These are phyloP conservation scores for Blastobotrys persicus DNA, from an alignment of 1,139 yeast genomes.

Conservation along the genomic window DNA sequence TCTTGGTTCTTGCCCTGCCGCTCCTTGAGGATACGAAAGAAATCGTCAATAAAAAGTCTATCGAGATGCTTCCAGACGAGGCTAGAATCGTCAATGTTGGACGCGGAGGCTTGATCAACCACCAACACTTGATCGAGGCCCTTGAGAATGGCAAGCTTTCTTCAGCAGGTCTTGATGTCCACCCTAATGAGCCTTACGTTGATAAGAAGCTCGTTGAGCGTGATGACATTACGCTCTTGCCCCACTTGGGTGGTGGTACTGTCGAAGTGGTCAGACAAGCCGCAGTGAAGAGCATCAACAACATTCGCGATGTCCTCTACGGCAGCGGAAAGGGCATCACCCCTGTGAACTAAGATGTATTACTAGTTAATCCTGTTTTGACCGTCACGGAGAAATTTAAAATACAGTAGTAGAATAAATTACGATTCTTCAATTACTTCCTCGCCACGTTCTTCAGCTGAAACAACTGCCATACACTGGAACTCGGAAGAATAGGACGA, in stretches of 20 bases:
- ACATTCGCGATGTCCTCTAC: constrained; percentile 35
- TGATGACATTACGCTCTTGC: constrained; percentile 69
- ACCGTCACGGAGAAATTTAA: too few relatives aligned
- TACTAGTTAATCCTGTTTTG: not conserved
- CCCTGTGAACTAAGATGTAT: not conserved
- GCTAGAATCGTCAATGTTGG: constrained; percentile 75
- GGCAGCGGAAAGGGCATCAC: not conserved
- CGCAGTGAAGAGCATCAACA: constrained; percentile 46
- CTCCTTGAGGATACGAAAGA: constrained; percentile 58
- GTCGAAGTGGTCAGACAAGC: constrained; percentile 45
- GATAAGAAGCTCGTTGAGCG: constrained; percentile 53
- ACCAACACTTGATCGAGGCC: constrained; percentile 65
- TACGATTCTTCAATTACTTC: constrained; percentile 15
- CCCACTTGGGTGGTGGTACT: constrained; percentile 77
- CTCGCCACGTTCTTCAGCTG: constrained; percentile 50
- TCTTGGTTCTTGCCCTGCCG: constrained; percentile 68
- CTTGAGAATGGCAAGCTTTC: constrained; percentile 63
- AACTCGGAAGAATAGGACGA: constrained; percentile 80
- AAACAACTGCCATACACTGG: constrained; percentile 87
- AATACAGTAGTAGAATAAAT: not conserved
- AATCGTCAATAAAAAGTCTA: constrained; percentile 50
- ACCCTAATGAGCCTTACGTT: constrained; percentile 62
- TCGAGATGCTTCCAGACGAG: constrained; percentile 49
- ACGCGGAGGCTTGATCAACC: constrained; percentile 73
- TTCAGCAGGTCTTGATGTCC: constrained; percentile 81